phyloP scores from a whole-genome alignment of 148 eudicot species.

The Simmondsia chinensis region DNA sequence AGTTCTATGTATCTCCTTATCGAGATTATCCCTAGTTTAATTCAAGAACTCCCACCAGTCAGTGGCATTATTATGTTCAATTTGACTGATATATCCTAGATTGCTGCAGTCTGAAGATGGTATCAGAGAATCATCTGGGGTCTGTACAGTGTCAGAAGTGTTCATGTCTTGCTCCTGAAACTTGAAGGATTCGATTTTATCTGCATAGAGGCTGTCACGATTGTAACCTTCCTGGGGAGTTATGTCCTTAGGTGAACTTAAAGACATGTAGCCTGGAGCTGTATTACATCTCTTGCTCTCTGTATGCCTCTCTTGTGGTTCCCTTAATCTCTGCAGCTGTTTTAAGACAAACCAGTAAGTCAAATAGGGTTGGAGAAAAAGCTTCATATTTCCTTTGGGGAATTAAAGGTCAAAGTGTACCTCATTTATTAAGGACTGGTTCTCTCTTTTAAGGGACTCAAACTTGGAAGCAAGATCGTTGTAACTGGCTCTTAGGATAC shows the following conservation, averaged over 20 bases:
- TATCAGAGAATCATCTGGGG: constrained; percentile 10
- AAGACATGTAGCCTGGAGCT: constrained; percentile 5
- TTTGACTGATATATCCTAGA: constrained; percentile 15
- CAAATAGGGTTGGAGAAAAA: constrained; percentile 3
- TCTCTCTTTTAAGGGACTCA: constrained; percentile 30
- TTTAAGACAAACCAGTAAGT: neutral
- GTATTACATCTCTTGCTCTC: constrained; percentile 7
- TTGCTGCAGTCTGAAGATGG: constrained; percentile 14
- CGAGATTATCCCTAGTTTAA: no score
- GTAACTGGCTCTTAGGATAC: constrained; percentile 21
- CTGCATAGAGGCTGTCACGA: neutral
- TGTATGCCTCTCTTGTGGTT: constrained; percentile 8
- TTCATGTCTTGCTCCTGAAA: constrained; percentile 1
- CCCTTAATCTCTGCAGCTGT: constrained; percentile 39
- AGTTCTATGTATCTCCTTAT: no score
- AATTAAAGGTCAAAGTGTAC: constrained; percentile 9
- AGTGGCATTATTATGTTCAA: constrained; percentile 10
- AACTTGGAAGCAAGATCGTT: constrained; percentile 27
- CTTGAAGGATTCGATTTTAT: neutral
- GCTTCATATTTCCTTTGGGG: neutral
- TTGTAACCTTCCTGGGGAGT: constrained; percentile 4
- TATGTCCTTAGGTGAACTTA: neutral
- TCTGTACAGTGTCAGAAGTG: constrained; percentile 8
- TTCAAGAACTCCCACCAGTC: constrained; percentile 28
- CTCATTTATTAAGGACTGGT: constrained; percentile 29